Base-by-base conservation (phyloP, 192 early-diverging fungal genomes). In the Coemansia sp. region DNA sequence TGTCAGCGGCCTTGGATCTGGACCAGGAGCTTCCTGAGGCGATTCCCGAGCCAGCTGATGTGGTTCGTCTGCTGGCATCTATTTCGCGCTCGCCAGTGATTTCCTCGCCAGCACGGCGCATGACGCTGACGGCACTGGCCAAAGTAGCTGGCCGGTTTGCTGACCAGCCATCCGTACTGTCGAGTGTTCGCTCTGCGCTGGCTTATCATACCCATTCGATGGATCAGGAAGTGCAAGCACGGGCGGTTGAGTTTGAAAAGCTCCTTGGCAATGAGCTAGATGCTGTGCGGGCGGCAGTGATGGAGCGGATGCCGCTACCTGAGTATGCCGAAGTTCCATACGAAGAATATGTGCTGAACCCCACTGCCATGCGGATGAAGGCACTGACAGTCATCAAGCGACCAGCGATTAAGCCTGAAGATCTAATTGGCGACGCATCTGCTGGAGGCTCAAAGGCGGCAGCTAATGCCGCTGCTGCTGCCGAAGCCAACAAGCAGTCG, bases 271-370 rank as follows among this genome's bases (percentile, higher is more conserved):
- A 80, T 12, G 86, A 87, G 41, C 80, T 89, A 70, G 76, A 90
- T 49, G 42, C 44, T 53, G 87, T 92, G 41, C 85, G 87, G 21
- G 81, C 84, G 6, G 88, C 86, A 28, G 82, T 93, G n/a, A 64
- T 98, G 33, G 97, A 99, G 55, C 82, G 91, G 40, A 94, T 99
- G 88, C 96, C 97, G 1, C 85, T 91, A 14, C 87, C 88, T 33
- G 87, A 92, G 68, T 78, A 76, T 60, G 52, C 51, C 50, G 79
- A 73, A 36, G 61, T 69, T 19, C 62, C 65, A 1, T 71, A 76
- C 50, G 78, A 76, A 48, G 68, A 69, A 50, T 69, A 72, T 39
- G 68, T 70, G 36, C 72, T 75, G 13, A 75, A 80, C 21, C 78
- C 78, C 23, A 66, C 74, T 0, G 72, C 74, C n/a, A 78, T 78